These are phyloP conservation scores for Periconia sp. DNA, from an alignment of 2,329 filamentous ascomycete genomes.

Conservation along the genomic window DNA sequence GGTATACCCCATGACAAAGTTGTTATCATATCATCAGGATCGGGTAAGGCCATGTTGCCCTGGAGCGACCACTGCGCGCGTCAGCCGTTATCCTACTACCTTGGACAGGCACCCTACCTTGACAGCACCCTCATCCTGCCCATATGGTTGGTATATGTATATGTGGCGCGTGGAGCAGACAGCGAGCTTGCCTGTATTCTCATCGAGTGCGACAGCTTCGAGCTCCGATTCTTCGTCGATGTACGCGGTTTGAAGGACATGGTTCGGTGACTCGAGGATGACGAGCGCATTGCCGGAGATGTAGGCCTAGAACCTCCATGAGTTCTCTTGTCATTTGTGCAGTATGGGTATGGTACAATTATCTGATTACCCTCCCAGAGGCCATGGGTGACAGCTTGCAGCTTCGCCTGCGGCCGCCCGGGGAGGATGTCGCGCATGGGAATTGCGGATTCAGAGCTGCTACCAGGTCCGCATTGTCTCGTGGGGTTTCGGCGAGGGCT, in stretches of 20 bases:
- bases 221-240: conserved; percentile 74
- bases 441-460: conserved; percentile 11
- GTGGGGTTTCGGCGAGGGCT: not conserved
- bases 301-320: conserved; percentile 67
- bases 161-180: conserved; percentile 70
- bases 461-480: conserved; percentile 33
- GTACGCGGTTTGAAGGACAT: conserved; percentile 88
- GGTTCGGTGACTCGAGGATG: conserved; percentile 75
- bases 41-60: conserved; percentile 59
- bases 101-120: conserved; percentile 63
- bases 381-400: conserved; percentile 77
- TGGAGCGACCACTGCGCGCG: conserved; percentile 64
- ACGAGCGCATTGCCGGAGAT: conserved; percentile 88
- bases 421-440: conserved; percentile 79
- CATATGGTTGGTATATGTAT: conserved; percentile 80
- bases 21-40: conserved; percentile 55
- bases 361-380: conserved; percentile 67
- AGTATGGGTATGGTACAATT: conserved; percentile 60
- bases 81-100: conserved; percentile 26
- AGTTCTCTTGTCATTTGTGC: conserved; percentile 12
- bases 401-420: conserved; percentile 76
- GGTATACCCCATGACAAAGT: conserved; percentile 85
- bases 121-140: conserved; percentile 70
- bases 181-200: conserved; percentile 83
- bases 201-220: conserved; percentile 80